phyloP scores from a whole-genome alignment of 768 basidiomycete species.

The Rhodotorula taiwanensis region DNA sequence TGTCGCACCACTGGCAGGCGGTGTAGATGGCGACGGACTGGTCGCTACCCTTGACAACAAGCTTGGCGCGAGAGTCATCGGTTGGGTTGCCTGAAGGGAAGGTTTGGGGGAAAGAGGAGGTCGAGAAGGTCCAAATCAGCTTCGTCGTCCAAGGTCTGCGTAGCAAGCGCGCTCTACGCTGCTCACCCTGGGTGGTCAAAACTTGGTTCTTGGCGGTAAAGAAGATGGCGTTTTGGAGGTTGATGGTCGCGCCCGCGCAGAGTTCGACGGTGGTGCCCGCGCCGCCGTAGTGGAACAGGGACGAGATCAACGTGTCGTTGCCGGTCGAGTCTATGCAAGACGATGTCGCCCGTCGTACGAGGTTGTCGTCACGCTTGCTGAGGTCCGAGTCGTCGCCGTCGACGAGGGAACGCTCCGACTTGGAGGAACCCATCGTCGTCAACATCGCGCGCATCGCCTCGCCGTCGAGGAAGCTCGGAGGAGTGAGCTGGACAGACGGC shows the following conservation, averaged over 20 bases:
- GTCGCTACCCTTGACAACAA: slow-evolving; percentile 31
- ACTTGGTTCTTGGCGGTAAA: slow-evolving; percentile 39
- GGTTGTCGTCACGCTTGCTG: not conserved
- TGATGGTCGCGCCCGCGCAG: slow-evolving; percentile 38
- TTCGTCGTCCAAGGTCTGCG: not conserved
- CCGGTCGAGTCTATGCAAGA: slow-evolving; percentile 35
- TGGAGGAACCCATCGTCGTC: slow-evolving; percentile 16
- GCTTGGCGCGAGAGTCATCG: slow-evolving; percentile 32
- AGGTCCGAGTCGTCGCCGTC: slow-evolving; percentile 8
- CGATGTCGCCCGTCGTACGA: slow-evolving; percentile 1
- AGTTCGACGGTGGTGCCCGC: slow-evolving; percentile 34
- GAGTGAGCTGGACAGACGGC: not conserved
- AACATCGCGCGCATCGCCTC: slow-evolving; percentile 3
- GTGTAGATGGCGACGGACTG: slow-evolving; percentile 38
- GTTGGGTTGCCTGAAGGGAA: slow-evolving; percentile 34
- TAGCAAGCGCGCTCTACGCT: not conserved
- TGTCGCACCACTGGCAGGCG: slow-evolving; percentile 26
- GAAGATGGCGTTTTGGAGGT: slow-evolving; percentile 34
- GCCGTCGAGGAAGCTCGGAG: slow-evolving; percentile 16
- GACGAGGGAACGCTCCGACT: slow-evolving; percentile 16
- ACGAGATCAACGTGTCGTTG: slow-evolving; percentile 34
- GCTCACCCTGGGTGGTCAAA: slow-evolving; percentile 37
- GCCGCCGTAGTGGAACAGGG: slow-evolving; percentile 37
- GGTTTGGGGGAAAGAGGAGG: too few species aligned
- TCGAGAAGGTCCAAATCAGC: not conserved